These are phyloP conservation scores for Kwoniella heveanensis DNA, from an alignment of 768 basidiomycete genomes.

Conservation along the genomic window DNA sequence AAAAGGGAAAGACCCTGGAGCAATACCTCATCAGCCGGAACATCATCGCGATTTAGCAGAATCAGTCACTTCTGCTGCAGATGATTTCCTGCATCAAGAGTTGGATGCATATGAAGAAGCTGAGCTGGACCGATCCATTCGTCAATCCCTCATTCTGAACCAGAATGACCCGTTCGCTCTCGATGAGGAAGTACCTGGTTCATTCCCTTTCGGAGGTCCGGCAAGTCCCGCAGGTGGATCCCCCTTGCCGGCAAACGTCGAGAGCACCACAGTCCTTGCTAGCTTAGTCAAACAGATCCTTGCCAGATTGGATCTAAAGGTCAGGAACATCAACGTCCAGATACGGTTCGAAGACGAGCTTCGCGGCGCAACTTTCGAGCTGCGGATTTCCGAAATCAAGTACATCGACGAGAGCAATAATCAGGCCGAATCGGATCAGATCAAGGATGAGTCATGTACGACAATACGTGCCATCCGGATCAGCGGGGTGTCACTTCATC, in stretches of 20 bases:
- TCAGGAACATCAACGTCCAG: constrained; percentile 43
- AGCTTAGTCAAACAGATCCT: constrained; percentile 55
- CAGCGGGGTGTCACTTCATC: constrained; percentile 30
- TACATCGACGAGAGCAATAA: constrained; percentile 39
- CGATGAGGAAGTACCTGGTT: constrained; percentile 40
- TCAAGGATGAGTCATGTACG: neutral
- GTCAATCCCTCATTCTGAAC: constrained; percentile 57
- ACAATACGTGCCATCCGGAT: constrained; percentile 31
- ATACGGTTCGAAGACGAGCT: constrained; percentile 31
- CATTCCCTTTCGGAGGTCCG: constrained; percentile 29
- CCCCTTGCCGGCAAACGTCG: constrained; percentile 32
- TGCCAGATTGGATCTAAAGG: constrained; percentile 51
- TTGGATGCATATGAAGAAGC: constrained; percentile 72
- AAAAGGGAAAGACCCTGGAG: constrained; percentile 28
- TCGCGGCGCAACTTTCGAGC: constrained; percentile 38
- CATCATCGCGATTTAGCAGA: constrained; percentile 63
- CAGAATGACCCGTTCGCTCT: constrained; percentile 39
- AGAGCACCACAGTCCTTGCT: constrained; percentile 55
- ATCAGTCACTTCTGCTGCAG: constrained; percentile 80
- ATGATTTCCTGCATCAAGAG: constrained; percentile 83
- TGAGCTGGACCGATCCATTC: constrained; percentile 70
- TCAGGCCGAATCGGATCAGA: neutral
- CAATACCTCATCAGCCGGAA: neutral
- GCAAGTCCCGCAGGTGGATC: constrained; percentile 2
- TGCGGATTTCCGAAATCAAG: constrained; percentile 41